Percentiles rank a stretch among this genome's conserved stretches.
phyloP scores from a whole-genome alignment of 805 yeast genomes.

The Clavispora santaluciae region DNA sequence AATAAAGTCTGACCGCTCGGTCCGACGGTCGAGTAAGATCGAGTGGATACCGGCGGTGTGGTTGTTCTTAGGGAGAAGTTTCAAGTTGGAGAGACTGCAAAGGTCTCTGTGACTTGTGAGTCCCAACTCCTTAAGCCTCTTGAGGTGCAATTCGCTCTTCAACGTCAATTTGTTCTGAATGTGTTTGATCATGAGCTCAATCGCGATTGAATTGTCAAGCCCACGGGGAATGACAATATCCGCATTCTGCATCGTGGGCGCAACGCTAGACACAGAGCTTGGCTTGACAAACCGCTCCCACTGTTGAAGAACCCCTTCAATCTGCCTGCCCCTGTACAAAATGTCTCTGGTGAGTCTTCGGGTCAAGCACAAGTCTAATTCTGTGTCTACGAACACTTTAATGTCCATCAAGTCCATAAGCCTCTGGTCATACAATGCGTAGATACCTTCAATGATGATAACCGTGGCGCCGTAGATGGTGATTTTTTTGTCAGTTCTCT shows the following conservation, averaged over 20 bases:
- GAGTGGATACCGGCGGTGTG: constrained; percentile 74
- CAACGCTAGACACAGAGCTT: constrained; percentile 69
- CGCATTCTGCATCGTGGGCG: constrained; percentile 73
- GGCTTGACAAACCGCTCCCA: constrained; percentile 94
- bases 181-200: constrained; percentile 73
- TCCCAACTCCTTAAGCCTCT: constrained; percentile 57
- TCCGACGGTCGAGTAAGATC: constrained; percentile 51
- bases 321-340: constrained; percentile 77
- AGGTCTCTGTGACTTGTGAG: constrained; percentile 29
- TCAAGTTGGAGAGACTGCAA: constrained; percentile 25
- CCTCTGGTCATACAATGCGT: constrained; percentile 69
- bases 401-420: constrained; percentile 74
- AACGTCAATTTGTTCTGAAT: constrained; percentile 62
- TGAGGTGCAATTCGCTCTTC: constrained; percentile 66
- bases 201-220: constrained; percentile 75
- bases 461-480: constrained; percentile 93
- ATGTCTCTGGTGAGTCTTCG: constrained; percentile 86
- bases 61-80: constrained; percentile 45
- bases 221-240: constrained; percentile 91
- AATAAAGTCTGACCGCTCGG: constrained; percentile 71
- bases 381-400: constrained; percentile 90
- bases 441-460: constrained; percentile 86
- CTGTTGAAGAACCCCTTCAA: constrained; percentile 76
- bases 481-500: constrained; percentile 54
- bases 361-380: constrained; percentile 86